Conservation (phyloP, 2,329 filamentous ascomycete species). For the Alternaria metachromatica region DNA sequence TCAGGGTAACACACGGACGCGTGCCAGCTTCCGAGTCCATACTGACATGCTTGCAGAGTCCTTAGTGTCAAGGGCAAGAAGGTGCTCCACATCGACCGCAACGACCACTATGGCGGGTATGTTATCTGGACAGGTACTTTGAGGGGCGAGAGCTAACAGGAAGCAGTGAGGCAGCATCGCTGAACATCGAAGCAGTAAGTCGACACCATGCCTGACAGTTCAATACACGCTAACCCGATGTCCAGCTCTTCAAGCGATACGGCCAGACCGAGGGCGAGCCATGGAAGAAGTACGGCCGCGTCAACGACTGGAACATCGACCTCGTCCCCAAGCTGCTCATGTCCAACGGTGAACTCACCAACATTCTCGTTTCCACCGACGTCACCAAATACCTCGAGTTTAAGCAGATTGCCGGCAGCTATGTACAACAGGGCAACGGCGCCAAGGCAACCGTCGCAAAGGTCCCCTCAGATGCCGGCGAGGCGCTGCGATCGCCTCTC, state of each 20-base stretch:
- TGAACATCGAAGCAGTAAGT: conserved; percentile 89
- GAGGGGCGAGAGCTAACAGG: conserved; percentile 28
- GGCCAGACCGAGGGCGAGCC: conserved; percentile 86
- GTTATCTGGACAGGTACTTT: conserved; percentile 46
- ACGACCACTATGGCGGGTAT: conserved; percentile 97
- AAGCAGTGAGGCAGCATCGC: conserved; percentile 85
- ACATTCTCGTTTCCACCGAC: conserved; percentile 96
- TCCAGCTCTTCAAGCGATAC: conserved; percentile 94
- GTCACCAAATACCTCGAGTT: conserved; percentile 62
- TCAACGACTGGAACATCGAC: conserved; percentile 99
- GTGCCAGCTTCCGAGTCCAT: background rate
- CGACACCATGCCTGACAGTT: conserved; percentile 19
- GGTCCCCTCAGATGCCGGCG: conserved; percentile 89
- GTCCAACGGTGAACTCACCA: conserved; percentile 97
- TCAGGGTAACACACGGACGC: conserved; percentile 72
- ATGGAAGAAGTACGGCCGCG: conserved; percentile 96
- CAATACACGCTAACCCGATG: conserved; percentile 49
- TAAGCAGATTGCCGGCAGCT: conserved; percentile 84
- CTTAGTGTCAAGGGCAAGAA: conserved; percentile 99
- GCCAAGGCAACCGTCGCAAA: conserved; percentile 91
- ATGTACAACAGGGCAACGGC: conserved; percentile 87
- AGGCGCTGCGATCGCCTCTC: conserved; percentile 86
- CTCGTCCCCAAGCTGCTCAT: conserved; percentile 98
- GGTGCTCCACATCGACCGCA: conserved; percentile 97
- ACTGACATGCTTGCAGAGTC: conserved; percentile 65